These are phyloP conservation scores for Penicillium canariense DNA, from an alignment of 495 filamentous ascomycete genomes.

Conservation along the genomic window DNA sequence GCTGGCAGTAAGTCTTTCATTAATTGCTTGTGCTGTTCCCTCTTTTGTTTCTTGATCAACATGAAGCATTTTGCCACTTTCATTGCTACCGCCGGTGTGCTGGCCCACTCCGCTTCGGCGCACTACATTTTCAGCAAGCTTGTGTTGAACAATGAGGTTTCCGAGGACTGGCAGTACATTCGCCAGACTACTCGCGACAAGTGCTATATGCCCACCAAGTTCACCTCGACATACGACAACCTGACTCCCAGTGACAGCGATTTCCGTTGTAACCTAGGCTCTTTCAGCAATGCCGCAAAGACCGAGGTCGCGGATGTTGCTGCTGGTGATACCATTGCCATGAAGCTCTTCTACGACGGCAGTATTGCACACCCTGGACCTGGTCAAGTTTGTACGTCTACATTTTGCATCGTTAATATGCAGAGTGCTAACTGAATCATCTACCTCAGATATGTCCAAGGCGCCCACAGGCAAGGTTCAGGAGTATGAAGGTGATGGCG, in stretches of 20 bases:
- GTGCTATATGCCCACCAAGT: slow-evolving; percentile 24
- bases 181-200: slow-evolving; percentile 19
- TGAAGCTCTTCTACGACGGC: slow-evolving; percentile 23
- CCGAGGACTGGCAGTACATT: slow-evolving; percentile 23
- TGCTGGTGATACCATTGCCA: slow-evolving; percentile 22
- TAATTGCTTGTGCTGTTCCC: background rate
- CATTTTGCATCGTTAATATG: background rate
- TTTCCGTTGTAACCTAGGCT: slow-evolving; percentile 24
- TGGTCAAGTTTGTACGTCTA: slow-evolving; percentile 28
- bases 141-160: slow-evolving; percentile 9
- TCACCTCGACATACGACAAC: slow-evolving; percentile 17
- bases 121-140: slow-evolving; percentile 28
- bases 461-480: slow-evolving; percentile 40
- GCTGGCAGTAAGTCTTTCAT: background rate
- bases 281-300: slow-evolving; percentile 20
- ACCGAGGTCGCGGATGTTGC: slow-evolving; percentile 22
- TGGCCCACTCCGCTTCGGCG: slow-evolving; percentile 10
- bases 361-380: slow-evolving; percentile 20
- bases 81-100: slow-evolving; percentile 6
- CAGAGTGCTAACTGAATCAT: background rate
- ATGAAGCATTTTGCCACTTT: slow-evolving; percentile 10
- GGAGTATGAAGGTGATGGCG: slow-evolving; percentile 44
- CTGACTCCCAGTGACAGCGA: slow-evolving; percentile 21
- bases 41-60: slow-evolving; percentile 1
- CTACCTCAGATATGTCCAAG: slow-evolving; percentile 41